Conservation (phyloP, 805 yeast species). For the Wickerhamiella galacta region DNA sequence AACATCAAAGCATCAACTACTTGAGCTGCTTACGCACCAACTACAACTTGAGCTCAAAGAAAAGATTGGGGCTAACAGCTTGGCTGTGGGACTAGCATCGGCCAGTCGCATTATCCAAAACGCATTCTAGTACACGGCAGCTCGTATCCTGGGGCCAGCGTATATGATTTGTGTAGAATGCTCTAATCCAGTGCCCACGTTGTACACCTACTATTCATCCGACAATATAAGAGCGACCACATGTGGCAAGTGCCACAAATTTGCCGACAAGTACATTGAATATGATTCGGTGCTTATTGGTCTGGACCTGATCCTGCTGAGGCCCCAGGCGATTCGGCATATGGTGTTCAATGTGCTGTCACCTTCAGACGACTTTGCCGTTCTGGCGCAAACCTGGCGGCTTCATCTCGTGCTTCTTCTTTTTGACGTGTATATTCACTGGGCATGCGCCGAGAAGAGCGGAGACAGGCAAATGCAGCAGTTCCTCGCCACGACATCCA, state of each 20-base stretch:
- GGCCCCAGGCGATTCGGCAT: slow-evolving; percentile 70
- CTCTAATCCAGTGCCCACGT: slow-evolving; percentile 41
- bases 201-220: slow-evolving; percentile 58
- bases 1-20: no score
- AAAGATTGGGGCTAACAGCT: no score
- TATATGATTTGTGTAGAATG: slow-evolving; percentile 85
- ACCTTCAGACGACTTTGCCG: slow-evolving; percentile 2
- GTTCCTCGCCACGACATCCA: slow-evolving; percentile 19
- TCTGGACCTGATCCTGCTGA: slow-evolving; percentile 65
- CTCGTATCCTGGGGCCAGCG: slow-evolving; percentile 13
- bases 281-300: slow-evolving; percentile 70
- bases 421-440: slow-evolving; percentile 76
- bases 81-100: no score
- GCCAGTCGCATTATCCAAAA: no score
- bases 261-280: slow-evolving; percentile 85
- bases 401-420: slow-evolving; percentile 46
- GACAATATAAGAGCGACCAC: slow-evolving; percentile 65
- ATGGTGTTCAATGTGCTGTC: slow-evolving; percentile 53
- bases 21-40: no score
- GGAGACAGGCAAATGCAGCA: slow-evolving; percentile 12
- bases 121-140: not conserved
- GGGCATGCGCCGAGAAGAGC: slow-evolving; percentile 78
- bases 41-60: no score
- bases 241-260: slow-evolving; percentile 52
- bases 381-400: slow-evolving; percentile 22